Base-by-base conservation (phyloP, 305 asterid genomes). In the Petunia hybrid region DNA sequence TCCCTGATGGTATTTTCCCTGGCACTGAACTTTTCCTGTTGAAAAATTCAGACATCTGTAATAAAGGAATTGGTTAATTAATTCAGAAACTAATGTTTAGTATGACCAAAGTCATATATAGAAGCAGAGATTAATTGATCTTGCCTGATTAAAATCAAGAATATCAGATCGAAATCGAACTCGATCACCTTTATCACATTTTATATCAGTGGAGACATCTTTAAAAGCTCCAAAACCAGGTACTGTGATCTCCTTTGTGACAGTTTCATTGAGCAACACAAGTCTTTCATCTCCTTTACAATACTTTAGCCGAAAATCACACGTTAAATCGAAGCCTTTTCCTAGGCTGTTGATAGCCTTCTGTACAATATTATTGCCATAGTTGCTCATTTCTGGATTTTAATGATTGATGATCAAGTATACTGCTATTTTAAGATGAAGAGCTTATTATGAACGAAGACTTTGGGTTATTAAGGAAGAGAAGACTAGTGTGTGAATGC, bases 141-240 rank as follows among this genome's bases (percentile, higher is more conserved):
- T 39, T 73, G 56, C 98, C 95, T 94, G 92, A 78, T 85, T 91
- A 82, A 95, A 95, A 64, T 82, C 91, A 65, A 96, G 97, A 83
- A 94, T 89, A 38, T 96, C 99, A 36, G 98, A 87, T 73, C 91
- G 98, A 57, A 87, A 89, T 80, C 99, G 84, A 3, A 90, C 92
- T 1, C 98, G 95, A 7, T 96, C 99, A 0, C 99, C 99, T 80
- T 96, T 96, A 57, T 92, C 98, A 78, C 98, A 94, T 78, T 89
- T 91, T 8, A 96, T 89, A 77, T 94, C 98, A 75, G 83, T 55
- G 3, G 99, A 86, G 36, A 94, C 92, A 59, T 87, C 78, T 0
- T 69, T 22, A 35, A 82, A 84, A 3, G 89, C 79, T 16, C 98
- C 98, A 78, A 89, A 90, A 7, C 97, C 97, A 0, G 99, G 99